Conservation (phyloP, 805 yeast species). For the Maudiozyma saulgeensis region DNA sequence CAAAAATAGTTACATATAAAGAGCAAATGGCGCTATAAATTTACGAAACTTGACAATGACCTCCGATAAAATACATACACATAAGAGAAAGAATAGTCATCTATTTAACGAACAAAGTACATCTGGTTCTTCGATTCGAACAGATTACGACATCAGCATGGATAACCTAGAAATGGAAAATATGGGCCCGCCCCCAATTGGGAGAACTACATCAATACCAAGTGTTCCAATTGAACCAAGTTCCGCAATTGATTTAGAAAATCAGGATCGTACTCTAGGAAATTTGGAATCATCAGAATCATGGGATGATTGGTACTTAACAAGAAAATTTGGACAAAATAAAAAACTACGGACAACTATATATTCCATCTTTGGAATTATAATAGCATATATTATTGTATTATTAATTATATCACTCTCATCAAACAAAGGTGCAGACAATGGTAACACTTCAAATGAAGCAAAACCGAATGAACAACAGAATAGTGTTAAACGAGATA, state of each 20-base stretch:
- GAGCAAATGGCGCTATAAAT: too few relatives aligned
- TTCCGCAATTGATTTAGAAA: slow-evolving; percentile 3
- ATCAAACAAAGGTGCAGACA: neutral
- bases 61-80: slow-evolving; percentile 10
- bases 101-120: slow-evolving; percentile 20
- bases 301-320: slow-evolving; percentile 8
- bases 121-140: slow-evolving; percentile 14
- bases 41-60: neutral
- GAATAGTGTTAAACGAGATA: neutral
- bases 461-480: neutral
- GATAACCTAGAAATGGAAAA: slow-evolving; percentile 3
- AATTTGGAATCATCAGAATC: neutral
- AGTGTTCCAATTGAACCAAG: neutral
- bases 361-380: neutral
- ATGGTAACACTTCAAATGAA: neutral
- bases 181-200: slow-evolving; percentile 4
- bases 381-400: neutral
- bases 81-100: slow-evolving; percentile 25
- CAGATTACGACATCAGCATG: slow-evolving; percentile 3
- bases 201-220: slow-evolving; percentile 1
- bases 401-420: neutral
- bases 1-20: too few relatives aligned
- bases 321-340: slow-evolving; percentile 7
- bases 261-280: neutral
- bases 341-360: neutral